Conservation (phyloP, 345 rosid genomes). For the Rhodamnia rubescens region DNA sequence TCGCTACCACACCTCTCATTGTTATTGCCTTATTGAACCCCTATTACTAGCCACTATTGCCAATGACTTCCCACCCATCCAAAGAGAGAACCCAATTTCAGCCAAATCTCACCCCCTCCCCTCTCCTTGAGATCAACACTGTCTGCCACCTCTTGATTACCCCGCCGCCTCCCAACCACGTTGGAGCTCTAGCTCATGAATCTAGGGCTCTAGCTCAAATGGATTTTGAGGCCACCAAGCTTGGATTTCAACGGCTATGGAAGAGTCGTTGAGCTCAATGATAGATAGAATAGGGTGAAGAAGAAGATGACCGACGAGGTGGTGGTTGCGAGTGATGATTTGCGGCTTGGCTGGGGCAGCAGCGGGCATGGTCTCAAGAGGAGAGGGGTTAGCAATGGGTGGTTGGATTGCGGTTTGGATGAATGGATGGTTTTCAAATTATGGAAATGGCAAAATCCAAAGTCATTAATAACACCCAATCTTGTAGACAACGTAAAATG, state of each 20-base stretch:
- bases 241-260: not conserved
- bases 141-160: not conserved
- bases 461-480: not conserved
- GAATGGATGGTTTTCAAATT: not conserved
- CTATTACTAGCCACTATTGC: not conserved
- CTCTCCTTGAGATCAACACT: not conserved
- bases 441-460: not conserved
- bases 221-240: not conserved
- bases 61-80: not conserved
- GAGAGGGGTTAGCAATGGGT: not conserved
- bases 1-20: not conserved
- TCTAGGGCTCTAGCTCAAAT: not conserved
- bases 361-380: not conserved
- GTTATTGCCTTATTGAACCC: not conserved
- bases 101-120: not conserved
- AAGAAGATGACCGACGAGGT: not conserved
- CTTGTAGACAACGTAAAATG: not conserved
- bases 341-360: too few relatives aligned
- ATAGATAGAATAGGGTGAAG: not conserved
- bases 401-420: not conserved
- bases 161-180: not conserved
- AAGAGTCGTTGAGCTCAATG: too few relatives aligned
- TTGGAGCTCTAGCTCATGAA: not conserved
- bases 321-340: too few relatives aligned
- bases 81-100: not conserved